Evolutionary conservation across 148 eudicot genomes (phyloP), one percentile per base, ranked within the genome.

Genomic region (Limonium bicolor): DNA sequence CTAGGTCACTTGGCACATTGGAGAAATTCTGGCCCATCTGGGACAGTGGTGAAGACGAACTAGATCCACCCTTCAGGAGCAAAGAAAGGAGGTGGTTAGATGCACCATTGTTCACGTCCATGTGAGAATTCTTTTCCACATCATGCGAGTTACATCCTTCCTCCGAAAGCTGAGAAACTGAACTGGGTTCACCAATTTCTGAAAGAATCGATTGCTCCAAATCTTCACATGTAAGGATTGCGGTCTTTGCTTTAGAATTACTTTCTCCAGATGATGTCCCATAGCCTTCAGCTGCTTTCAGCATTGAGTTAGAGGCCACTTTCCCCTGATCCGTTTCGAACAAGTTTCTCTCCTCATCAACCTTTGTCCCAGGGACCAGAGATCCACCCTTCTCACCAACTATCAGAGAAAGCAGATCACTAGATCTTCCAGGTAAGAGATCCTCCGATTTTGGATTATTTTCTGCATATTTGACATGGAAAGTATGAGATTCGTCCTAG

Each of bases 161-260:
- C 49, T 41, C 50, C 51, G 39, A 4, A 57, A 59, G 54, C 47
- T 44, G 77, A 64, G 61, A 19, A 15, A 28, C 36, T 20, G 69
- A 30, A 34, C 53, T 63, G 39, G 46, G 71, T 32, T 54, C 74
- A 52, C 80, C 65, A 47, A 73, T 62, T 46, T 68, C 76, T 2
- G 78, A 92, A 30, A 92, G 73, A 27, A 92, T 76, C 13, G 85
- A 66, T 60, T 85, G 95, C 68, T 92, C 99, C 63, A 92, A 78
- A 70, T 85, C 94, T 70, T 85, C 94, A 56, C 99, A 92, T n/a
- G 99, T 92, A 27, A 92, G 83, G 48, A 85, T 69, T 47, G 78
- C 28, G 22, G 54, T 53, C 52, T 63, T 73, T 46, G 24, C 14
- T 25, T 41, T 58, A 59, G 27, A 24, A 36, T 43, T 64, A 54